Evolutionary conservation across 2,329 filamentous ascomycete species (phyloP), one percentile per base, ranked within the genome.

Genomic region (Hypoxylon sp.): DNA sequence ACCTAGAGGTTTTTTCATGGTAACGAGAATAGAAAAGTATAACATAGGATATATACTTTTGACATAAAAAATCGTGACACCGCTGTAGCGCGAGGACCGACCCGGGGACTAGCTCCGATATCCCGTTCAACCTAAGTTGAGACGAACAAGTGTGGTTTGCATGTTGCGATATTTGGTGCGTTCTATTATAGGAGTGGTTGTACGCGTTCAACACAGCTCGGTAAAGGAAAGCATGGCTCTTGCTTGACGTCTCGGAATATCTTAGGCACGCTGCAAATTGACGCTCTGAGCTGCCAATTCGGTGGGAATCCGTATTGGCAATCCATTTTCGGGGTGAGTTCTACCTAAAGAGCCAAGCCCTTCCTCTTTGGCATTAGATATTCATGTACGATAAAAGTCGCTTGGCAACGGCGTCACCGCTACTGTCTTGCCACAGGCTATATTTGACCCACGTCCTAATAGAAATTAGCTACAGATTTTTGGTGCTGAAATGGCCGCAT

Each of bases 321-420:
- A 37, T 55, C 24, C 24, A n/a, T 46, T 39, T 31, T 51, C 37
- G 8, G 17, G 50, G 47, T 58, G 44, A 58, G 35, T 55, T 46
- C 13, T 24, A 48, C n/a, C 55, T 42, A 64, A 52, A n/a, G 11
- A 52, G 37, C 61, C 39, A 53, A 56, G 54, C 31, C 19, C 37
- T 65, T 62, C 39, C 52, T 55, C 55, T 48, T 53, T 39, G 33
- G 37, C 8, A 50, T 54, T 51, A 51, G 33, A 56, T 29, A 55
- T 55, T 14, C 51, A 14, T 59, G 53, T 47, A 51, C 19, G 29
- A 57, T 31, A 51, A 33, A 53, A 56, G n/a, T 39, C 17, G 31
- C 47, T 69, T 67, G 64, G 63, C 53, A 65, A 62, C 60, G 66
- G 59, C 50, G 61, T 65, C 66, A 69, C 69, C 66, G 66, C 60